phyloP scores from a whole-genome alignment of 805 yeast genomes.

The Hanseniaspora lindneri region DNA sequence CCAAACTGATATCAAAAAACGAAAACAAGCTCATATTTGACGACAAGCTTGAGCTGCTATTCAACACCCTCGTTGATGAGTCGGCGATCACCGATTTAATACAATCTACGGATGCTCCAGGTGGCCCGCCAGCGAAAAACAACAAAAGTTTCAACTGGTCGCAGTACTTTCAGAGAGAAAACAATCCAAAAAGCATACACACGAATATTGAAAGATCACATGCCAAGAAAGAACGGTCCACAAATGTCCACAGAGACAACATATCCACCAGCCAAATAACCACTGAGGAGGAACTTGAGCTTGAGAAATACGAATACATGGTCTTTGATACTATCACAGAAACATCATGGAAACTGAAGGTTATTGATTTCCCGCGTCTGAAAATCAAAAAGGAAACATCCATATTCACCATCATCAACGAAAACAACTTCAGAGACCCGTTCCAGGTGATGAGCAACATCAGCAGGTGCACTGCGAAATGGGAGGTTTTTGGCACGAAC shows the following conservation, averaged over 20 bases:
- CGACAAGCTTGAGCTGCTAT: slow-evolving; percentile 4
- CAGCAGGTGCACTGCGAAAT: background rate
- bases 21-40: slow-evolving; percentile 9
- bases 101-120: background rate
- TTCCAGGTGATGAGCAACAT: slow-evolving; percentile 8
- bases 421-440: slow-evolving; percentile 11
- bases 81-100: background rate
- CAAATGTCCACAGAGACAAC: background rate
- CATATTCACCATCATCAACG: slow-evolving; percentile 9
- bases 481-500: slow-evolving; percentile 4
- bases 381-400: background rate
- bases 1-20: slow-evolving; percentile 11
- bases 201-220: background rate
- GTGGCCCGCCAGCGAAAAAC: background rate
- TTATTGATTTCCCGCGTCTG: slow-evolving; percentile 6
- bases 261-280: background rate
- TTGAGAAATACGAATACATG: slow-evolving; percentile 14
- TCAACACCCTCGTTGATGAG: background rate
- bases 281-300: background rate
- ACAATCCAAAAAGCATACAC: background rate
- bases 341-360: slow-evolving; percentile 8
- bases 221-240: background rate
- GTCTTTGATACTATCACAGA: slow-evolving; percentile 7
- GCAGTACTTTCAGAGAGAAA: background rate
- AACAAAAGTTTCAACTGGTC: slow-evolving; percentile 8